These are phyloP conservation scores for maize (Zea mays) DNA, from an alignment of 176 grass and related monocot genomes.

Conservation along the genomic window Zm-B73-REFERENCE-NAM-5.0 NC_050096.1:166291001-166291500, in stretches of 20 bases:
- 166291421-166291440: slow-evolving; percentile 87
- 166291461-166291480: slow-evolving; percentile 68
- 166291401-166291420: slow-evolving; percentile 91
- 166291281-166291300: slow-evolving; percentile 87
- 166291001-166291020: slow-evolving; percentile 66
- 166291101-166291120: neutral
- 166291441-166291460: slow-evolving; percentile 82
- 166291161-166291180: slow-evolving; percentile 64
- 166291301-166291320: slow-evolving; percentile 91
- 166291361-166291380: slow-evolving; percentile 70
- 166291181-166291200: slow-evolving; percentile 89
- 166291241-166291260: slow-evolving; percentile 81
- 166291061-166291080: neutral
- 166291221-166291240: slow-evolving; percentile 73
- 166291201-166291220: slow-evolving; percentile 72
- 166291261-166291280: slow-evolving; percentile 87
- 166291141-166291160: slow-evolving; percentile 19
- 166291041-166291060: slow-evolving; percentile 4
- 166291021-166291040: slow-evolving; percentile 27
- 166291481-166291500: slow-evolving; percentile 24
- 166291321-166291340: slow-evolving; percentile 93
- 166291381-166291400: slow-evolving; percentile 72
- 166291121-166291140: slow-evolving; percentile 17
- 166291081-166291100: slow-evolving; percentile 27
- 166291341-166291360: slow-evolving; percentile 74